Evolutionary conservation across 495 filamentous ascomycete species (phyloP), one percentile per base, ranked within the genome.

Genomic region (Annulohypoxylon moriforme): DNA sequence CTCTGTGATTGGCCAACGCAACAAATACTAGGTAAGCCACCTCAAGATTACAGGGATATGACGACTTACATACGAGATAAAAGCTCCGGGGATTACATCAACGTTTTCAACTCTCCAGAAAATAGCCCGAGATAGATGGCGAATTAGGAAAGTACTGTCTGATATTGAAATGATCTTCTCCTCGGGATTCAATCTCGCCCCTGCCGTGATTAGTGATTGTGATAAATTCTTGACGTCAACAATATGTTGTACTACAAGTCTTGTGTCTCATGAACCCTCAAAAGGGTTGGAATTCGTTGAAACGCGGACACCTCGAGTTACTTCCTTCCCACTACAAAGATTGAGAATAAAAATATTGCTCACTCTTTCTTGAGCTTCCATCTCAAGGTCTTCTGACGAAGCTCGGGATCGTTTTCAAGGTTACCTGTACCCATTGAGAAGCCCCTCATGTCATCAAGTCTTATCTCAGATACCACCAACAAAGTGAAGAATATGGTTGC

Each of bases 401-500:
- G 4, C 9, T 36, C 14, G 3, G 16, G 4, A 8, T n/a, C 24
- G 2, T 63, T 2, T 11, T 57, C 27, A 47, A 34, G 2, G 10
- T 5, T 11, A 52, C 11, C 0, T n/a, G 34, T 7, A 16, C 34
- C 3, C 6, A 29, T 34, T 25, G n/a, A n/a, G n/a, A n/a, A 42
- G 57, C 46, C 49, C 49, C 55, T 20, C 56, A 69, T 73, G 66
- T 66, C 69, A 16, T 72, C 64, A 27, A 27, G 33, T 27, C 53
- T 72, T 16, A 14, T 74, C 6, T 67, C 62, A 50, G 67, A 71
- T 3, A 47, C 67, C 3, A 50, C 68, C 22, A 57, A 71, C 1
- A 75, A 65, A 42, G 69, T 75, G n/a, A 73, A 71, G 38, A 71
- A 46, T 33, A 75, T 77, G 69, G 69, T 73, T 34, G 55, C 44